Evolutionary conservation across 352 stramenopile genomes (phyloP).

Genomic region (Sclerospora graminicola): DNA sequence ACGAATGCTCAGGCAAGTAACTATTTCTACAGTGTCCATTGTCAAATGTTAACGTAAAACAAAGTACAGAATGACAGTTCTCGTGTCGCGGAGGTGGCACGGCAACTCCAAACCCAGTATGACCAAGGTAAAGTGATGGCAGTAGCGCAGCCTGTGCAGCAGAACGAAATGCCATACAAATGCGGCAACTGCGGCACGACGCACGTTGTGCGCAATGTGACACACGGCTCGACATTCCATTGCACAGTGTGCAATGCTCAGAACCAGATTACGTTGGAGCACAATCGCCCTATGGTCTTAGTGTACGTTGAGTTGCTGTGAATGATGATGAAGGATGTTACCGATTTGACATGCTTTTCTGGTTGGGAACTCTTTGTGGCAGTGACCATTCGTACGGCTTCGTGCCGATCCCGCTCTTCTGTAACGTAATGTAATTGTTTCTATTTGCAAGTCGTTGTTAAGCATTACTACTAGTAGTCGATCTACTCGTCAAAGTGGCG

Average conservation of each 20-base stretch:
- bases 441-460: neutral
- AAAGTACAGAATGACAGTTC: constrained; percentile 22
- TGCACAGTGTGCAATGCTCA: constrained; percentile 42
- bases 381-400: constrained; percentile 26
- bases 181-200: constrained; percentile 52
- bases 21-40: neutral
- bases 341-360: neutral
- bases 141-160: constrained; percentile 28
- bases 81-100: constrained; percentile 41
- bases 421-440: constrained; percentile 37
- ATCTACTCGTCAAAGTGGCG: no score
- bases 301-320: constrained; percentile 25
- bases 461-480: neutral
- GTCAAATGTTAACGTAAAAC: neutral
- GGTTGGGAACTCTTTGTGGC: neutral
- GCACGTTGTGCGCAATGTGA: constrained; percentile 51
- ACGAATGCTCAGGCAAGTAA: constrained; percentile 10
- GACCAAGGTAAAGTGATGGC: constrained; percentile 26
- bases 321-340: neutral
- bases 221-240: constrained; percentile 41
- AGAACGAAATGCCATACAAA: constrained; percentile 39
- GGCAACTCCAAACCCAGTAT: constrained; percentile 42
- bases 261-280: constrained; percentile 54
- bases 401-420: constrained; percentile 58
- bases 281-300: constrained; percentile 28